Conservation (phyloP, 2,329 filamentous ascomycete species). For the Magnaporthiopsis incrustans region DNA sequence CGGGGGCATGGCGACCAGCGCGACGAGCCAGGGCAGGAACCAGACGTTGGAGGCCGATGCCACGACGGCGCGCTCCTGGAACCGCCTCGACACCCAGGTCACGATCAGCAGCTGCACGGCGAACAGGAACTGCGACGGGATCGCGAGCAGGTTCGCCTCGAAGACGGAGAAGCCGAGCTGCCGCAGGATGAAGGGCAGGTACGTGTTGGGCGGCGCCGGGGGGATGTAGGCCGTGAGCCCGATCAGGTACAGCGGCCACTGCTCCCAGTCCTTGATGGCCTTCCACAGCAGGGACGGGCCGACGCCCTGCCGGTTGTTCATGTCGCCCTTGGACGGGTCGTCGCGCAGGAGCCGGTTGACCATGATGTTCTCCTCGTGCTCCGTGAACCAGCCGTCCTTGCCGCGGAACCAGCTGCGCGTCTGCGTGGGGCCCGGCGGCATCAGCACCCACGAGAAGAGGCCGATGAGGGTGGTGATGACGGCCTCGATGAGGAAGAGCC, state of each 20-base stretch:
- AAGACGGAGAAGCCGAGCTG: slow-evolving; percentile 12
- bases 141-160: slow-evolving; percentile 17
- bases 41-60: slow-evolving; percentile 40
- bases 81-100: slow-evolving; percentile 40
- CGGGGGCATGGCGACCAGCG: slow-evolving; percentile 34
- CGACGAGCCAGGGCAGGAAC: slow-evolving; percentile 46
- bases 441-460: slow-evolving; percentile 36
- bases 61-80: slow-evolving; percentile 41
- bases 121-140: slow-evolving; percentile 8
- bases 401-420: slow-evolving; percentile 34
- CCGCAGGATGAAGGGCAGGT: slow-evolving; percentile 13
- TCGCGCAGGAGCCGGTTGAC: slow-evolving; percentile 50
- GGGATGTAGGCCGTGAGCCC: slow-evolving; percentile 29
- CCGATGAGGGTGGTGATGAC: slow-evolving; percentile 44
- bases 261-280: slow-evolving; percentile 13
- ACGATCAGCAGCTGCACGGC: slow-evolving; percentile 39
- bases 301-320: slow-evolving; percentile 50
- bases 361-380: slow-evolving; percentile 44
- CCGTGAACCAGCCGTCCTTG: slow-evolving; percentile 43
- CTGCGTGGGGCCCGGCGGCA: slow-evolving; percentile 34
- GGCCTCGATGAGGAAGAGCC: slow-evolving; percentile 50
- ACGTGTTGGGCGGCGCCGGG: slow-evolving; percentile 18
- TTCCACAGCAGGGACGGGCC: slow-evolving; percentile 11
- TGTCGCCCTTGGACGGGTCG: slow-evolving; percentile 47
- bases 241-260: slow-evolving; percentile 16